phyloP scores from a whole-genome alignment of 352 stramenopile species.

The Pythium insidiosum region DNA sequence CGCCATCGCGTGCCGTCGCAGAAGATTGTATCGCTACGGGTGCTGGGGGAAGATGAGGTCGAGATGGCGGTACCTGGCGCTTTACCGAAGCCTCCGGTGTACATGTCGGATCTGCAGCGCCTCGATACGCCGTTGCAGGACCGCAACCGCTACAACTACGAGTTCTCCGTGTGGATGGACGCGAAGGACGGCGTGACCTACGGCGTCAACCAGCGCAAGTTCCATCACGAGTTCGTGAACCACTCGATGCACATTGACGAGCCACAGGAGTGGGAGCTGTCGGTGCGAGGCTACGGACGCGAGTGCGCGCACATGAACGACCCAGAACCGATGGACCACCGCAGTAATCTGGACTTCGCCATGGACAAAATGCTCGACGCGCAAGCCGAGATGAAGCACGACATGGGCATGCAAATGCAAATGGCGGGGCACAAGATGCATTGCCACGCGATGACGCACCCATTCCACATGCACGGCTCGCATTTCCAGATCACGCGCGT shows the following conservation, averaged over 20 bases:
- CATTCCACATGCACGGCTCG: constrained; percentile 73
- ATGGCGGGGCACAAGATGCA: no score
- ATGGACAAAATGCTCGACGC: constrained; percentile 19
- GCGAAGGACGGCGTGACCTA: constrained; percentile 23
- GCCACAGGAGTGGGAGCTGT: constrained; percentile 59
- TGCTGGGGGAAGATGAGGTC: constrained; percentile 20
- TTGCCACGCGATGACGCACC: constrained; percentile 69
- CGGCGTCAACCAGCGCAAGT: constrained; percentile 54
- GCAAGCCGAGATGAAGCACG: constrained; percentile 6
- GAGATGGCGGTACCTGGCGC: constrained; percentile 23
- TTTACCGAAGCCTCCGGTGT: constrained; percentile 41
- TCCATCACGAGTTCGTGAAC: constrained; percentile 38
- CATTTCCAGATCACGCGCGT: constrained; percentile 62
- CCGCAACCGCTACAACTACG: constrained; percentile 62
- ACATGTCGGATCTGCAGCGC: constrained; percentile 37
- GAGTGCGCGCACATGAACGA: constrained; percentile 27
- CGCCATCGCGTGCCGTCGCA: constrained; percentile 69
- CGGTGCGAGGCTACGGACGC: constrained; percentile 40
- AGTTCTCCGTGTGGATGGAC: constrained; percentile 73
- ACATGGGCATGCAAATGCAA: no score
- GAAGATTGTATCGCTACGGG: constrained; percentile 42
- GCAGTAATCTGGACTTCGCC: constrained; percentile 18
- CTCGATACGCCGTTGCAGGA: constrained; percentile 5
- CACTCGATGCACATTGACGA: constrained; percentile 65
- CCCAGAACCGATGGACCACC: constrained; percentile 11